phyloP scores from a whole-genome alignment of 345 rosid genomes.

The Pugionium cornutum region DNA sequence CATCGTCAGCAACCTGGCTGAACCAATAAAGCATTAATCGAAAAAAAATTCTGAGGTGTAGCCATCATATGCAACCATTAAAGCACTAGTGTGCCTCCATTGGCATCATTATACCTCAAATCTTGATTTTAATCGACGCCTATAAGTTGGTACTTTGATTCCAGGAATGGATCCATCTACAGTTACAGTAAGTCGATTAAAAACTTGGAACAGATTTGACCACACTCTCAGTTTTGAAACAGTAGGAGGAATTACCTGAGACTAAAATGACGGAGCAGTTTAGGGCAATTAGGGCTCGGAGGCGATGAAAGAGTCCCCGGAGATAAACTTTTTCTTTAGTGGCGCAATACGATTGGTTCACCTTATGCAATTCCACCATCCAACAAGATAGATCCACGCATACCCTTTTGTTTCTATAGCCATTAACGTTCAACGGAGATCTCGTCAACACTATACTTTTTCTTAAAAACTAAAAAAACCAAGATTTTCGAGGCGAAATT shows the following conservation, averaged over 20 bases:
- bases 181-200: too few relatives aligned
- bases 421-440: not conserved
- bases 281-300: constrained; percentile 86
- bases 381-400: constrained; percentile 96
- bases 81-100: not conserved
- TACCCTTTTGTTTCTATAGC: constrained; percentile 75
- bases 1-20: constrained; percentile 56
- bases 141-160: constrained; percentile 76
- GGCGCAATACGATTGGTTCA: constrained; percentile 59
- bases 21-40: constrained; percentile 27
- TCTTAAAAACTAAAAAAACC: too few relatives aligned
- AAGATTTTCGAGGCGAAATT: too few relatives aligned
- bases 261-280: constrained; percentile 80
- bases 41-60: not conserved
- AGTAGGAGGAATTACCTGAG: too few relatives aligned
- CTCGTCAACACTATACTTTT: too few relatives aligned
- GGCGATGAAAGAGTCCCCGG: constrained; percentile 75
- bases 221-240: too few relatives aligned
- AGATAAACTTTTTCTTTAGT: constrained; percentile 61
- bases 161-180: constrained; percentile 95
- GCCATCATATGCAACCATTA: not conserved
- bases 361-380: constrained; percentile 84
- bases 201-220: constrained; percentile 1
- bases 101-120: constrained; percentile 44
- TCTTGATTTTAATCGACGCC: constrained; percentile 63